Base-by-base conservation (phyloP, 371 early-diverging fungal species). In the Gilbertella persicaria region DNA sequence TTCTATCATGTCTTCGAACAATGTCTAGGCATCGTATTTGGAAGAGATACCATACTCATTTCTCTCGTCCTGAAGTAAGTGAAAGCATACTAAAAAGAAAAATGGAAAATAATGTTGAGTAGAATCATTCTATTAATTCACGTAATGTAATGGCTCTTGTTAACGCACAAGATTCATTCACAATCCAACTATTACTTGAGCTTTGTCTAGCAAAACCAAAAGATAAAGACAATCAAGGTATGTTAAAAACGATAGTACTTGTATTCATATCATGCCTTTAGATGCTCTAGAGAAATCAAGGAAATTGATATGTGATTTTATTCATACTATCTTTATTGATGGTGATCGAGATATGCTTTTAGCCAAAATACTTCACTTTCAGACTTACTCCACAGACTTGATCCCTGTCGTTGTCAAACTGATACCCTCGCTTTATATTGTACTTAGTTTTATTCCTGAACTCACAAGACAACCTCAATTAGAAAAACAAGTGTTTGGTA, bases 281-380 rank as follows among this genome's bases (percentile, higher is more conserved):
- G 74, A 71, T 0, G 62, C 55, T 2, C 40, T 82, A 30, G 59
- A 69, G 17, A 64, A 62, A 23, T 66, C 73, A 14, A 75, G 77
- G 8, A 59, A 64, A 14, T 55, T 67, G 4, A 76, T 80, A 3
- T 84, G 82, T 50, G 66, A 68, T 19, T 84, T 82, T 41, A 58
- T 82, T 48, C 84, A 84, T 43, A 64, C 71, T 19, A 54, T 79
- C 4, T 84, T 82, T 57, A 73, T 82, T 43, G 82, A 84, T 40
- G 72, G 74, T 20, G 78, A 77, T 50, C 64, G 75, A 19, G 72
- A 73, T 12, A 75, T 72, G 65, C 50, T 80, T 14, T 64, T 82
- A n/a, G 73, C 71, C 29, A 84, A 84, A 51, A 66, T 80, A 13
- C 41, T 84, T n/a, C 84, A 84, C 51, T 84, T 84, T 40, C 81